phyloP scores from a whole-genome alignment of 768 basidiomycete species.

The Leccinum uliginosum region DNA sequence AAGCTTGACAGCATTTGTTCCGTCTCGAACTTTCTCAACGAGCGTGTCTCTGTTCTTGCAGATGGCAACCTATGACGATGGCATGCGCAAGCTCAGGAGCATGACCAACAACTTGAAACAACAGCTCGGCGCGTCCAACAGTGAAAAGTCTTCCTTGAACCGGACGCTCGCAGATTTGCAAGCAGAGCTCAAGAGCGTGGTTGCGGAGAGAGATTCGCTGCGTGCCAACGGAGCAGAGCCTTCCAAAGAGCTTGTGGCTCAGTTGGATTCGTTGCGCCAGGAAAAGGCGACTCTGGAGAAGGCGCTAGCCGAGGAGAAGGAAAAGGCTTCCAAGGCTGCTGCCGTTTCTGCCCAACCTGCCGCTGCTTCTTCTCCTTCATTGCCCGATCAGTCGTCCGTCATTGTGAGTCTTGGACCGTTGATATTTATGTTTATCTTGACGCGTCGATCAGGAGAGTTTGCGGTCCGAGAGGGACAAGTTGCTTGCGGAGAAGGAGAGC shows the following conservation, averaged over 20 bases:
- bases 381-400: conserved; percentile 23
- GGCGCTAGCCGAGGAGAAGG: conserved; percentile 36
- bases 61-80: conserved; percentile 42
- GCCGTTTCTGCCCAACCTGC: background rate
- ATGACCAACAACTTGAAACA: conserved; percentile 21
- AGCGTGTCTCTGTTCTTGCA: conserved; percentile 14
- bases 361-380: background rate
- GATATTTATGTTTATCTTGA: background rate
- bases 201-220: conserved; percentile 27
- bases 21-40: background rate
- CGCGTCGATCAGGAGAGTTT: conserved; percentile 42
- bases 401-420: conserved; percentile 28
- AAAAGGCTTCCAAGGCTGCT: conserved; percentile 29
- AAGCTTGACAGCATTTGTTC: background rate
- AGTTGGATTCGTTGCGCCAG: conserved; percentile 33
- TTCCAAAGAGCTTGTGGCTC: conserved; percentile 29
- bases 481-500: conserved; percentile 56
- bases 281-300: conserved; percentile 39
- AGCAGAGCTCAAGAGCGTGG: conserved; percentile 26
- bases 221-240: conserved; percentile 15
- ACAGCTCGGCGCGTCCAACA: conserved; percentile 22
- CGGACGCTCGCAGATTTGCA: conserved; percentile 23
- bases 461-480: conserved; percentile 54
- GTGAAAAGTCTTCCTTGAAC: conserved; percentile 29
- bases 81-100: conserved; percentile 34